phyloP scores from a whole-genome alignment of 2,329 filamentous ascomycete genomes.

The Leptosphaerulina australis region DNA sequence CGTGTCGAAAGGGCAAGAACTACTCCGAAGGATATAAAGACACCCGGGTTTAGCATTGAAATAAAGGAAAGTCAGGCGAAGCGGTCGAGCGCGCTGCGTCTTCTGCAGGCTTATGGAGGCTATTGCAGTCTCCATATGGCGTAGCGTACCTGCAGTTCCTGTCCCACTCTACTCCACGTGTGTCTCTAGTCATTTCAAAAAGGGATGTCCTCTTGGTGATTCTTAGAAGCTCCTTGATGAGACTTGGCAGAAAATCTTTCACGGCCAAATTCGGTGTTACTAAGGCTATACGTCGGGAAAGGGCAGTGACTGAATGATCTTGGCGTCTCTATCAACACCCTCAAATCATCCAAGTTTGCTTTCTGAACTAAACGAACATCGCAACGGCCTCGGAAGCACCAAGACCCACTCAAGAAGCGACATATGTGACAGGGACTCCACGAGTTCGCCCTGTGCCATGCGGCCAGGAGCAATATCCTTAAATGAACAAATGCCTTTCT shows the following conservation, averaged over 20 bases:
- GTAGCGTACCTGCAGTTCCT: constrained; percentile 1
- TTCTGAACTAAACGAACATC: neutral
- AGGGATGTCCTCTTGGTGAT: neutral
- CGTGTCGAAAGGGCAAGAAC: neutral
- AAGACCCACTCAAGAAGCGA: neutral
- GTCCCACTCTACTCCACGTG: neutral
- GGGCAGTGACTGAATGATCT: neutral
- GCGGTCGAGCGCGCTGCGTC: neutral
- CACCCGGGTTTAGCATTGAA: neutral
- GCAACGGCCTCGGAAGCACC: neutral
- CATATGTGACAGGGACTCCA: neutral
- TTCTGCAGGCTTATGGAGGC: neutral
- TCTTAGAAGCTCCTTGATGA: neutral
- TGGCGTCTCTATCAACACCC: neutral
- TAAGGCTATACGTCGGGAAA: neutral
- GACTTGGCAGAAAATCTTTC: constrained; percentile 1
- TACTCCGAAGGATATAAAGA: neutral
- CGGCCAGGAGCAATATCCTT: neutral
- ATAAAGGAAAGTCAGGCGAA: neutral
- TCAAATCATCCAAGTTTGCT: neutral
- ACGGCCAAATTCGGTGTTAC: neutral
- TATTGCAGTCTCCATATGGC: neutral
- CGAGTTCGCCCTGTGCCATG: neutral
- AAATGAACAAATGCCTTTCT: neutral
- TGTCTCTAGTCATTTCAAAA: neutral